Base-by-base conservation (phyloP, 441 rosid genomes). In the Hura crepitans region DNA sequence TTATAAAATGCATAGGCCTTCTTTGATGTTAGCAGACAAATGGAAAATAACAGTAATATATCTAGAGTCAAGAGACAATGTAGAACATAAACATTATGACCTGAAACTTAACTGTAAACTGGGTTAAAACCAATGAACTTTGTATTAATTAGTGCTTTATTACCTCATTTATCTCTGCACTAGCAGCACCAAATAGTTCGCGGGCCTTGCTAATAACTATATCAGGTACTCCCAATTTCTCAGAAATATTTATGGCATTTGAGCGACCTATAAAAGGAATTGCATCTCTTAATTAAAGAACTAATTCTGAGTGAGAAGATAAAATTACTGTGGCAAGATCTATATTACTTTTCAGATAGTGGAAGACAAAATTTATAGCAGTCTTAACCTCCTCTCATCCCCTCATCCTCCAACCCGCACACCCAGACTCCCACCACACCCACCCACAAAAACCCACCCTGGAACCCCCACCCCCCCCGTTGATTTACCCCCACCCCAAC, bases 131-230 rank as follows among this genome's bases (percentile, higher is more conserved):
- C 27, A 31, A 67, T 18, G 18, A 20, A 60, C 31, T 42, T 50
- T 12, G 14, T 9, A 14, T 12, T 13, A 14, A 55, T 13, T 27
- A 66, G 42, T 27, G 14, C 15, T 28, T 30, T 8, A 62, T 58
- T 72, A 87, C 96, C 91, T 85, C 88, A 72, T 95, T 89, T 71
- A 92, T 92, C 87, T 92, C 97, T 46, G 89, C 85, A 81, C 92
- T 89, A 75, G 91, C 90, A 75, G 86, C 77, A 71, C 97, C 97
- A 74, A 85, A 86, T 30, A 87, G 77, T 68, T 86, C 83, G 64
- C 86, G 86, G 55, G 97, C 87, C 80, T 75, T 72, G 31, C 70
- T 67, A 42, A 90, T 76, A 68, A 90, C 79, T 43, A 39, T 72
- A 72, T 74, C 58, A 30, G 93, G 89, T 47, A 95, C 81, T 77